These are phyloP conservation scores for Metschnikowia cubensis DNA, from an alignment of 805 yeast genomes.

Conservation along the genomic window DNA sequence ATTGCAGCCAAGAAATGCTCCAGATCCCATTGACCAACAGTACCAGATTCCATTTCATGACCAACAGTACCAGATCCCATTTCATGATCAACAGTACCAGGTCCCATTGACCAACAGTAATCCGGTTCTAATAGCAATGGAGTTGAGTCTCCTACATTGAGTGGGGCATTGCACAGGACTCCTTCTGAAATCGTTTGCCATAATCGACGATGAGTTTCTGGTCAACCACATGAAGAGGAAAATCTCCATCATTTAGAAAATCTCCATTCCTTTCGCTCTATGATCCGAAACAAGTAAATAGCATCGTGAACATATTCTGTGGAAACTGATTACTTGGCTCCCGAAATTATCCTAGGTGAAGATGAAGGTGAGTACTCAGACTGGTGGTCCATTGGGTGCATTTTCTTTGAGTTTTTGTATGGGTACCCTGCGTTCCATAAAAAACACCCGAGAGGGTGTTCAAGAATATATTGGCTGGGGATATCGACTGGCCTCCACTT, in stretches of 20 bases:
- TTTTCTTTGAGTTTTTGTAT: conserved; percentile 82
- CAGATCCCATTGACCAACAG: no score
- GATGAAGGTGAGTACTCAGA: conserved; percentile 85
- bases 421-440: conserved; percentile 95
- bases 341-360: conserved; percentile 85
- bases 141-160: conserved; percentile 46
- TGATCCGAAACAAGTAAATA: conserved; percentile 53
- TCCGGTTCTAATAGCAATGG: conserved; percentile 39
- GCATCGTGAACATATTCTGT: conserved; percentile 62
- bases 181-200: conserved; percentile 54
- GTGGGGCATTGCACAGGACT: conserved; percentile 46
- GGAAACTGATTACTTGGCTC: conserved; percentile 98
- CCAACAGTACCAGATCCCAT: conserved; percentile 17
- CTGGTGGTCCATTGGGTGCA: conserved; percentile 99
- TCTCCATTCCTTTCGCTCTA: conserved; percentile 60
- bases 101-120: no score
- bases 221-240: conserved; percentile 23
- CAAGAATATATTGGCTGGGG: conserved; percentile 68
- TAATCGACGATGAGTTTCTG: conserved; percentile 44
- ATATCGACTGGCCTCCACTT: conserved; percentile 80
- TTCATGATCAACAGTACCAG: no score
- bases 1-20: conserved; percentile 15
- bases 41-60: conserved; percentile 16
- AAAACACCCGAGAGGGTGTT: conserved; percentile 76
- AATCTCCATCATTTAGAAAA: no score